A percentile compares a stretch with the other conserved stretches of the same genome.
phyloP scores from a whole-genome alignment of 352 stramenopile genomes.

The Pelagophyceae sp. region DNA sequence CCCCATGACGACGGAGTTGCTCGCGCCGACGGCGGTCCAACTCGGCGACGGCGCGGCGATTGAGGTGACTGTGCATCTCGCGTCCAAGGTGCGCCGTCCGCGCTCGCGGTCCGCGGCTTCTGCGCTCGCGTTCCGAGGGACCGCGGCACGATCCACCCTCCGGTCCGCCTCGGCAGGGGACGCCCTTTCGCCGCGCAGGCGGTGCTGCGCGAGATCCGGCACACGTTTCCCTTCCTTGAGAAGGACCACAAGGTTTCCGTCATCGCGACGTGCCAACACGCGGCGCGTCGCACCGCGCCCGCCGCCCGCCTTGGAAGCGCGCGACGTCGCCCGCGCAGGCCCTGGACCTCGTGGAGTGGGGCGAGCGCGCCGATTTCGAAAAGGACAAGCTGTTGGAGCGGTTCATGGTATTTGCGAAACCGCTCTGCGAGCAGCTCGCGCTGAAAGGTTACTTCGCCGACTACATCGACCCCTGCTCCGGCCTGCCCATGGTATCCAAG shows the following conservation, averaged over 20 bases:
- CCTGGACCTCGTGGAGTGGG: constrained; percentile 86
- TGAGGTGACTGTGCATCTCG: neutral
- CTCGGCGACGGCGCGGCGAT: no score
- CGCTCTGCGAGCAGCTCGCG: constrained; percentile 64
- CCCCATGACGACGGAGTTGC: no score
- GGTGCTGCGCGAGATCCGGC: constrained; percentile 49
- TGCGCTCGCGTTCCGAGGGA: no score
- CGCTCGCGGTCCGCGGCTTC: neutral
- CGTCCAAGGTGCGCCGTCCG: neutral
- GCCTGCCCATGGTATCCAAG: constrained; percentile 82
- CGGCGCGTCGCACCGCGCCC: constrained; percentile 29
- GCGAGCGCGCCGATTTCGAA: constrained; percentile 78
- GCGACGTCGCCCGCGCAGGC: constrained; percentile 23
- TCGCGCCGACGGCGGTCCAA: no score
- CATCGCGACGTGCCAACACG: constrained; percentile 83
- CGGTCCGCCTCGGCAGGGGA: neutral
- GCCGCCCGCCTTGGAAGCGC: neutral
- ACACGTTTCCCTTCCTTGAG: constrained; percentile 51
- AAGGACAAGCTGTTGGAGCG: constrained; percentile 88
- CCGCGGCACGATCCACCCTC: neutral
- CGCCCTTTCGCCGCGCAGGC: neutral
- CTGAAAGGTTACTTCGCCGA: constrained; percentile 79
- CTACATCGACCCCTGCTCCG: constrained; percentile 93
- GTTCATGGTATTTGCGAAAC: constrained; percentile 81
- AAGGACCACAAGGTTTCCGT: constrained; percentile 58